These are phyloP conservation scores for Knoxdaviesia capensis DNA, from an alignment of 2,329 filamentous ascomycete genomes.

Conservation along the genomic window DNA sequence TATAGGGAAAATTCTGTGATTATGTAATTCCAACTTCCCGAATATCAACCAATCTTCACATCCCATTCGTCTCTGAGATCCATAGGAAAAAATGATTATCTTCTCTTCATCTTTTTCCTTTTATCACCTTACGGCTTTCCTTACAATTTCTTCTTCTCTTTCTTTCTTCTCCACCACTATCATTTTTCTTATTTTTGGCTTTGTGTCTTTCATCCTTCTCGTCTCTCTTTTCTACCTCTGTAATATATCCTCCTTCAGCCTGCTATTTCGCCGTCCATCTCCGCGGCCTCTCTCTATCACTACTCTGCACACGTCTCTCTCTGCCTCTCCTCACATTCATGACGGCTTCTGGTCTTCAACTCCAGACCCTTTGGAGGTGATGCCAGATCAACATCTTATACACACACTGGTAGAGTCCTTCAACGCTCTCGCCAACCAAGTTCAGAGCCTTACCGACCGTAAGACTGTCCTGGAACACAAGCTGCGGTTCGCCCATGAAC, in stretches of 20 bases:
- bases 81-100: too few species aligned
- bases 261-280: too few species aligned
- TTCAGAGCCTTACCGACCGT: slow-evolving; percentile 40
- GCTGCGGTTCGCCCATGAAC: slow-evolving; percentile 43
- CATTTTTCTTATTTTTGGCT: slow-evolving; percentile 6
- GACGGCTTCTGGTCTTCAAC: not conserved
- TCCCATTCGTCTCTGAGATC: too few species aligned
- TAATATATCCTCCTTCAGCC: not conserved
- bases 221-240: slow-evolving; percentile 1
- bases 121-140: not conserved
- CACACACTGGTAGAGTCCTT: slow-evolving; percentile 44
- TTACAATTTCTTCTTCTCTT: slow-evolving; percentile 5
- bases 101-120: not conserved
- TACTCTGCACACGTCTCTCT: too few species aligned
- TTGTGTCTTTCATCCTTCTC: slow-evolving; percentile 1
- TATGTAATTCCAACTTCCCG: too few species aligned
- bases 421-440: slow-evolving; percentile 42
- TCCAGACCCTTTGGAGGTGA: too few species aligned
- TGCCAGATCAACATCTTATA: slow-evolving; percentile 9
- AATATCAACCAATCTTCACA: too few species aligned
- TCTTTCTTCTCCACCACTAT: slow-evolving; percentile 3
- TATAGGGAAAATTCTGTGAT: too few species aligned
- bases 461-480: slow-evolving; percentile 48
- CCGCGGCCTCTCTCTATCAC: not conserved
- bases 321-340: not conserved